Base-by-base conservation (phyloP, 257 asterid genomes). In the Ajuga chamaepitys region DNA sequence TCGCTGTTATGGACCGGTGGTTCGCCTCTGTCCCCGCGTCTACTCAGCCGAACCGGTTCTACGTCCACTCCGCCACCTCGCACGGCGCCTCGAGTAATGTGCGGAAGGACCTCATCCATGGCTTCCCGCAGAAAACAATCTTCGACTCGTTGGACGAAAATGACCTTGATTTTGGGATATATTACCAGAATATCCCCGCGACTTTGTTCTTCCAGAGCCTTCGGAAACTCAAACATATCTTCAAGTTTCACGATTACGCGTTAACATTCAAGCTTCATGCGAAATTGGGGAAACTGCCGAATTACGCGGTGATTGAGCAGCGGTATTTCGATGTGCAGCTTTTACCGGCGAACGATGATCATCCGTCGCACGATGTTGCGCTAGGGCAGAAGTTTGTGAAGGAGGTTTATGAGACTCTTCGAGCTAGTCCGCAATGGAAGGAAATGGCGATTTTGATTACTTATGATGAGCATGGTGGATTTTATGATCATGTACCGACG, bases 1-100 rank as follows among this genome's bases (percentile, higher is more conserved):
- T 92, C 73, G 91, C 88, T 5, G 95, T 92, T 8, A 41, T 92
- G 25, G 97, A 92, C 79, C 81, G 88, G 77, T 92, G 98, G 98
- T 92, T 92, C 32, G 97, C 97, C 0, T 92, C 98, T 37, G 98
- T 89, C 0, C 98, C 98, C 11, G 95, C 98, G 0, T 92, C 98
- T 35, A 92, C 98, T 34, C 97, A 92, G 73, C 97, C 98, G 48
- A 92, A 92, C 65, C 82, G 98, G 66, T 87, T 92, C 76, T 92
- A 92, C 70, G 94, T 92, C 24, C 98, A 92, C 65, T 92, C 98
- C 16, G 97, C 97, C 9, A 92, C 98, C 28, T 92, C 98, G n/a
- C 97, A 92, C 74, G 98, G 97, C 24, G 96, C 97, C 48, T 93
- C 98, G 5, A 93, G 98, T 69, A 93, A 93, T 67, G 98, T 93